Base-by-base conservation (phyloP, 176 grass and related monocot species). In the Dendrocalamus sinicus region DNA sequence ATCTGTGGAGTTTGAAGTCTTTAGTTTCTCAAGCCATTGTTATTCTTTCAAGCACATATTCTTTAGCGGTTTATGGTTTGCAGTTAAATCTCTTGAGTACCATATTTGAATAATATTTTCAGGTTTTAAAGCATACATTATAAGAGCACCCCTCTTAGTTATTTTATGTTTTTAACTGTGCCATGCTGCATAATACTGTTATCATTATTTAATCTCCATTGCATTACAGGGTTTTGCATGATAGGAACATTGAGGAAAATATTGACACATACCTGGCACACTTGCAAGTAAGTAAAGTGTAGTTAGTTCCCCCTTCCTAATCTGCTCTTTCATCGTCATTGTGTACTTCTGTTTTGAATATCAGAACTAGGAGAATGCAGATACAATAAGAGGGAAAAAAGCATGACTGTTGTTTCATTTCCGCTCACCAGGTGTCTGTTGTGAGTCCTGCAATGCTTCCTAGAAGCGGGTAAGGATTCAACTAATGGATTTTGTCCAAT, bases 391-490 rank as follows among this genome's bases (percentile, higher is more conserved):
- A 54, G 45, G 81, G 32, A 17, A 53, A 70, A 72, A 83, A 45
- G 4, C 24, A 37, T 88, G 26, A 82, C 12, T 55, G 6, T 35
- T 81, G 40, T 60, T 68, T 88, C 50, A 64, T 88, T 84, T 91
- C 43, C 88, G 3, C 53, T 59, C 12, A 48, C 50, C 74, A 98
- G 96, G 90, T 93, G 60, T 89, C 91, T 47, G 93, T 94, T 23
- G 91, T 98, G 77, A 95, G 95, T 86, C 96, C 96, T 76, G 96
- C 93, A 19, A 95, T 98, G 32, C 82, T 35, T 86, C 91, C 55
- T 74, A 79, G 66, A 97, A 94, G 72, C 95, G 93, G 96, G 96
- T 93, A 47, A 98, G 92, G 55, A 91, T 98, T 94, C 96, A 98
- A 76, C 86, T 98, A 16, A 92, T 95, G 85, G 96, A 98, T 88